Percentiles rank a stretch among this genome's conserved stretches.
Conservation (phyloP, 176 grass and related monocot genomes). For the Hordeum vulgare region MorexV3_pseudomolecules_assembly NC_058520.1:420044398-420044897, state of each 20-base stretch:
- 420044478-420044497: constrained; percentile 33
- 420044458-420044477: constrained; percentile 38
- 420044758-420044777: constrained; percentile 52
- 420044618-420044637: constrained; percentile 30
- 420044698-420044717: constrained; percentile 24
- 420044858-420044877: constrained; percentile 45
- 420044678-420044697: constrained; percentile 40
- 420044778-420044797: constrained; percentile 44
- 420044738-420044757: constrained; percentile 29
- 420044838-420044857: constrained; percentile 41
- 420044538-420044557: constrained; percentile 35
- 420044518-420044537: constrained; percentile 43
- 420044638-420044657: constrained; percentile 18
- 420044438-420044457: constrained; percentile 37
- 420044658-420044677: constrained; percentile 39
- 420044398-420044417: constrained; percentile 40
- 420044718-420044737: constrained; percentile 22
- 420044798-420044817: constrained; percentile 51
- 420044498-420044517: constrained; percentile 44
- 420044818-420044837: constrained; percentile 34
- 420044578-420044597: constrained; percentile 33
- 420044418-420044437: constrained; percentile 39
- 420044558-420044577: constrained; percentile 39
- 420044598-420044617: constrained; percentile 36
- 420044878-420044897: constrained; percentile 54